Evolutionary conservation across 1,284 basidiomycete species (phyloP), one percentile per base, ranked within the genome.

Genomic region (Hypsizygus ulmarius): DNA sequence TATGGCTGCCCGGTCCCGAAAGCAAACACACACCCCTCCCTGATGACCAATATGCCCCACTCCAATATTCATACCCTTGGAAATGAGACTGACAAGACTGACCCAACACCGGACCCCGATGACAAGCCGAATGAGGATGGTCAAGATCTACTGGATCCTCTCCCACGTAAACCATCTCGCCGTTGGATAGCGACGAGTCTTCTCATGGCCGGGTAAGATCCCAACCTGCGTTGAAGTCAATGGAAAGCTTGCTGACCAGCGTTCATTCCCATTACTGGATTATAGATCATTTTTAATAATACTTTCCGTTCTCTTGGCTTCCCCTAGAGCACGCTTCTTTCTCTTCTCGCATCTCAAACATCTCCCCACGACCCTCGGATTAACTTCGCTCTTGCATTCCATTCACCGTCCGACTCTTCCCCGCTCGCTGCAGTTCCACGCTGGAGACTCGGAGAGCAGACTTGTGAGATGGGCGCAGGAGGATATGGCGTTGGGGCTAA

Each of bases 381-480:
- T 48, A 2, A 33, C 39, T 29, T 5, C 43, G 14, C 28, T 60
- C 11, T 49, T 49, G 5, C 49, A 56, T 0, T 54, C 51, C 19
- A 19, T 25, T 1, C 18, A 25, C 7, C 21, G 28, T 10, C 54
- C 55, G 0, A 39, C 58, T 9, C 44, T 46, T 6, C 47, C 48
- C 14, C 12, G 53, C 12, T 49, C 42, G 5, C 46, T 53, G 16
- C 55, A 47, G 10, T 64, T 66, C 55, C 55, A 62, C 21, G 55
- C 56, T 42, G 57, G 59, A 2, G 64, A n/a, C n/a, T n/a, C n/a
- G n/a, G n/a, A 64, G 18, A 52, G 52, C 25, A 47, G 58, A 15
- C 62, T 69, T 14, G 62, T 65, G 19, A 54, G 53, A 1, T 69
- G 66, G 65, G 62, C 61, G 33, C 58, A 68, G 39, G 66, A 68